phyloP scores from a whole-genome alignment of 495 filamentous ascomycete species.

The Cryomyces minteri region DNA sequence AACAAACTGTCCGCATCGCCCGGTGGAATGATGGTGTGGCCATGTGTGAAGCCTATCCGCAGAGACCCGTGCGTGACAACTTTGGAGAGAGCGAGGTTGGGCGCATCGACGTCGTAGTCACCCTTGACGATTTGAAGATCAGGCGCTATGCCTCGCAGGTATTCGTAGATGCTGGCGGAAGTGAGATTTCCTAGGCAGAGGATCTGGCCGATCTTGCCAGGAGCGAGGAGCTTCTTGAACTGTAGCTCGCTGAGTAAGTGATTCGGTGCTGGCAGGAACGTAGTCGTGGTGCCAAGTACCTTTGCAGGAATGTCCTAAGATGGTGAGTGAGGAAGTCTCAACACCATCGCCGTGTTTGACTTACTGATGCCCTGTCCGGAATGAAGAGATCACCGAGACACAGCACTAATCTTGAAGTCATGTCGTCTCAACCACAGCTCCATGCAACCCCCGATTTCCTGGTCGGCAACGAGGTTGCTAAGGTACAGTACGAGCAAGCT shows the following conservation, averaged over 20 bases:
- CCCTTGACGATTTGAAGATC: constrained; percentile 94
- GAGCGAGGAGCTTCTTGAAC: constrained; percentile 97
- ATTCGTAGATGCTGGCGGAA: constrained; percentile 83
- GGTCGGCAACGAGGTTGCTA: no score
- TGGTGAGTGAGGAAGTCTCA: background rate
- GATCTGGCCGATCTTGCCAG: constrained; percentile 95
- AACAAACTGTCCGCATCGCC: constrained; percentile 82
- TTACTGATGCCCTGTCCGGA: constrained; percentile 77
- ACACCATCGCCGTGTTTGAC: constrained; percentile 7
- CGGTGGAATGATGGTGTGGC: constrained; percentile 81
- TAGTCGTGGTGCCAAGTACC: constrained; percentile 26
- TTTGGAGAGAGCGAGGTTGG: constrained; percentile 77
- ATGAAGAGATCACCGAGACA: constrained; percentile 97
- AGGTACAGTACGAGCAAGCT: no score
- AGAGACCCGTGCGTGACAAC: constrained; percentile 87
- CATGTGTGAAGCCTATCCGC: constrained; percentile 91
- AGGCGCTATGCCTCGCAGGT: constrained; percentile 76
- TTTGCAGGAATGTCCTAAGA: constrained; percentile 74
- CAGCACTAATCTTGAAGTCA: constrained; percentile 72
- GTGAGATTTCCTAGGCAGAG: constrained; percentile 96
- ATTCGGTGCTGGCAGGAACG: background rate
- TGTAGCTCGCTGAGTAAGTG: constrained; percentile 20
- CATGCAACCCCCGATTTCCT: no score
- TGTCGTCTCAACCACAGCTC: constrained; percentile 13
- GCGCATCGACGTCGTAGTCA: constrained; percentile 82